These are phyloP conservation scores for Albifimbria verrucaria DNA, from an alignment of 2,329 filamentous ascomycete genomes.

Conservation along the genomic window DNA sequence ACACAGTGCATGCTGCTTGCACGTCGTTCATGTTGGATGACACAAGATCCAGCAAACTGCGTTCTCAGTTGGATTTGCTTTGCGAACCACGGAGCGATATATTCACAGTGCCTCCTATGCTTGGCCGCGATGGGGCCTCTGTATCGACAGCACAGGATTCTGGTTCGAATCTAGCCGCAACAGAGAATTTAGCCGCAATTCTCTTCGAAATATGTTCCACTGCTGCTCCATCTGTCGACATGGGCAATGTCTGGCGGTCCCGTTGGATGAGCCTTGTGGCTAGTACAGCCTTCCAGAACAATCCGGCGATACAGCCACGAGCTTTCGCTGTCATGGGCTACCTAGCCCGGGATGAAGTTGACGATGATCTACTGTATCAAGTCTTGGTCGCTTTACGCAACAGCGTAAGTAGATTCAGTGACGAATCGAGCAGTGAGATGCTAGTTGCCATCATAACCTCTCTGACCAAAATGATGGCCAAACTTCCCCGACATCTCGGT, in stretches of 20 bases:
- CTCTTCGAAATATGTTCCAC: slow-evolving; percentile 62
- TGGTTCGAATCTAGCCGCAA: slow-evolving; percentile 49
- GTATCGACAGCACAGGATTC: slow-evolving; percentile 53
- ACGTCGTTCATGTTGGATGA: slow-evolving; percentile 64
- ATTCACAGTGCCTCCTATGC: slow-evolving; percentile 45
- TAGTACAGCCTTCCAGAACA: slow-evolving; percentile 70
- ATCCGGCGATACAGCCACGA: slow-evolving; percentile 66
- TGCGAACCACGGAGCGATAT: slow-evolving; percentile 59
- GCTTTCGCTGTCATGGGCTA: slow-evolving; percentile 72
- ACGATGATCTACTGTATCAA: slow-evolving; percentile 69
- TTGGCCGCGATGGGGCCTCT: slow-evolving; percentile 50
- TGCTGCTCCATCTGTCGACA: slow-evolving; percentile 61
- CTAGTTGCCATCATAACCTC: slow-evolving; percentile 64
- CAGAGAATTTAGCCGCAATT: slow-evolving; percentile 58
- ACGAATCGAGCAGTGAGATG: slow-evolving; percentile 65
- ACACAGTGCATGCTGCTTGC: slow-evolving; percentile 65
- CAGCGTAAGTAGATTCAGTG: slow-evolving; percentile 61
- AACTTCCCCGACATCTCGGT: slow-evolving; percentile 65
- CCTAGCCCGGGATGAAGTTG: slow-evolving; percentile 66
- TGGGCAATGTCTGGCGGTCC: slow-evolving; percentile 67
- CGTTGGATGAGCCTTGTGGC: slow-evolving; percentile 72
- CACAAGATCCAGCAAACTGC: slow-evolving; percentile 51
- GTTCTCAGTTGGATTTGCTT: slow-evolving; percentile 53
- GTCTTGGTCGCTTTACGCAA: slow-evolving; percentile 65
- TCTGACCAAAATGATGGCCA: slow-evolving; percentile 68